Base-by-base conservation (phyloP, 768 basidiomycete genomes). In the Cytidiella melzeri region DNA sequence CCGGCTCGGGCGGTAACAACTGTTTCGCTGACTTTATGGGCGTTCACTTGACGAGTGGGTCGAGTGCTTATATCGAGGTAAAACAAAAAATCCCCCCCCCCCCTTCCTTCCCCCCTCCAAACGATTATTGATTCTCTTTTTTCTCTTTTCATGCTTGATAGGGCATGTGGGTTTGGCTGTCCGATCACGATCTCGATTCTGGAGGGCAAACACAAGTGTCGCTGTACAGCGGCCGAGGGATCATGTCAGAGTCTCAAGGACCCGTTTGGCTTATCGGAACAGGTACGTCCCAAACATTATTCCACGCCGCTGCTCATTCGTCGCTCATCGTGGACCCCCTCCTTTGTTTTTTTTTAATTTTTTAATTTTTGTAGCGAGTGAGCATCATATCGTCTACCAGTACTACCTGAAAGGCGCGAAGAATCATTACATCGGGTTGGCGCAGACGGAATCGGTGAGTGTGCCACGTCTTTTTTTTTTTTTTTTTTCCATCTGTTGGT, bases 251-350 rank as follows among this genome's bases (percentile, higher is more conserved):
- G 62, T 84, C 83, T 5, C 68, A 69, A 41, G 87, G 87, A 3
- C 87, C 87, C 1, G 84, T 88, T 24, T 89, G 87, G 87, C 62
- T 90, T 70, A 78, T 90, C 51, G 88, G 88, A 18, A 90, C 87
- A 25, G 76, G 61, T 63, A 34, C 51, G 62, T 45, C 10, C 26
- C 21, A 36, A 25, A 20, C 39, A 19, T 27, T 19, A n/a, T 20
- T 26, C 25, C 37, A 26, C 47, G 12, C 21, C 30, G 30, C 7
- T 34, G 15, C 30, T 34, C 30, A 34, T 34, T 7, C 30, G 7
- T 34, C 15, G 7, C 30, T 34, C 15, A n/a, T n/a, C n/a, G 46
- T 39, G 25, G 1, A 47, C 37, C 12, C 24, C 10, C 4, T 12
- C 26, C 18, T 40, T 34, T 15, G 7, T 34, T 34, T 15, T 34